Percentiles rank a stretch among this genome's conserved stretches.
These are phyloP conservation scores for Fusarium sp. DNA, from an alignment of 2,329 filamentous ascomycete species.

Conservation along the genomic window DNA sequence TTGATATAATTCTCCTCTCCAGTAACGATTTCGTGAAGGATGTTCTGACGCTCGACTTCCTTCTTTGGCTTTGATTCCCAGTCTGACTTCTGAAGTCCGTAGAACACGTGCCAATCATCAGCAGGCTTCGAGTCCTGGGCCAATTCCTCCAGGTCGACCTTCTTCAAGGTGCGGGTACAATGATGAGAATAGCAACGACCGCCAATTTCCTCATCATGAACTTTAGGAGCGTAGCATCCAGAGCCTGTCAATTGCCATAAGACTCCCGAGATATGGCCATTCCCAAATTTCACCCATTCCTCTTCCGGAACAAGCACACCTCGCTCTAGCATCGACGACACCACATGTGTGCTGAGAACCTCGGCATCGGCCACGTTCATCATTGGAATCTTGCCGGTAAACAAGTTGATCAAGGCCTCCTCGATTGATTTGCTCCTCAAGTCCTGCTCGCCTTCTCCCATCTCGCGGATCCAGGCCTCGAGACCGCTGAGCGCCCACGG, in stretches of 20 bases:
- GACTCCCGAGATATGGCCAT: conserved; percentile 84
- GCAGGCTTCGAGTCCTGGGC: conserved; percentile 73
- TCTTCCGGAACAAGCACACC: conserved; percentile 87
- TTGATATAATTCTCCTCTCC: conserved; percentile 93
- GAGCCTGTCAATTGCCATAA: conserved; percentile 91
- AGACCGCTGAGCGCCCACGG: conserved; percentile 96
- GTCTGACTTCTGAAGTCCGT: conserved; percentile 82
- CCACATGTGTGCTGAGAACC: conserved; percentile 80
- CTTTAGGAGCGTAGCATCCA: conserved; percentile 88
- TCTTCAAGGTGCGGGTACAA: conserved; percentile 93
- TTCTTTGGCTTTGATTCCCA: conserved; percentile 80
- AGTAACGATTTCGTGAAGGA: conserved; percentile 93
- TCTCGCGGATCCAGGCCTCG: conserved; percentile 84
- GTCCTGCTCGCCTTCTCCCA: conserved; percentile 92
- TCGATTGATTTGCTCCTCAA: conserved; percentile 85
- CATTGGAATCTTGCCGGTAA: conserved; percentile 94
- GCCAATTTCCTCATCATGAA: conserved; percentile 76
- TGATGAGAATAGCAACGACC: conserved; percentile 93
- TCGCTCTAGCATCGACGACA: conserved; percentile 81
- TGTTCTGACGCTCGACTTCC: conserved; percentile 92
- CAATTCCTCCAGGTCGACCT: conserved; percentile 86
- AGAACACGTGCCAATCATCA: conserved; percentile 91
- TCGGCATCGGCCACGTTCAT: conserved; percentile 99
- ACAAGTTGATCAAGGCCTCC: conserved; percentile 87
- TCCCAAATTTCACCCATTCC: conserved; percentile 96